Evolutionary conservation across 1,139 yeast genomes (phyloP), one percentile per base, ranked within the genome.

Genomic region (Suhomyces taliae): DNA sequence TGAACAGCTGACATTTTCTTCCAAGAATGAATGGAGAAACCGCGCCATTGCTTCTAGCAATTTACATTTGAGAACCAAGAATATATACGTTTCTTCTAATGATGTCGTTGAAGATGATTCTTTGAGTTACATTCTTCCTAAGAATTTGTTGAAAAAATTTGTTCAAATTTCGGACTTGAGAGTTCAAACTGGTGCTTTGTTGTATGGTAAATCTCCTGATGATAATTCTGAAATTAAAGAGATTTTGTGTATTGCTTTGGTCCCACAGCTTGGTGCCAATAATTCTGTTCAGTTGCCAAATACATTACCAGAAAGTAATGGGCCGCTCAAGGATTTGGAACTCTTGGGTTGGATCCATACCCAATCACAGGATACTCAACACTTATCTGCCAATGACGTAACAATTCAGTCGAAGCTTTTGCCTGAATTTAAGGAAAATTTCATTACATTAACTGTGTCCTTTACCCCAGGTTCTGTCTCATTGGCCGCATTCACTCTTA

Each of bases 11-110:
- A 70, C 85, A 3, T 93, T 93, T 61, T 77, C 85, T 37, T 89
- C 97, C 3, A 85, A 84, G 62, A 85, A 90, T 36, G 97, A 91
- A 62, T 93, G 99, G 99, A 79, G 98, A 56, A 79, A 79, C 49
- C 72, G 96, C 38, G 97, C 97, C 0, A 81, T 95, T 47, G 85
- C 95, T 1, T 79, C 95, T 0, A 79, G 88, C 43, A 78, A 82
- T 55, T 70, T 93, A 43, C 86, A 86, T 57, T 69, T 87, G 60
- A 82, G 97, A 45, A 74, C 91, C 10, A 87, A 86, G 62, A 86
- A 88, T 60, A 81, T 93, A 10, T 88, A 81, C 61, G 88, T 90
- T 6, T 53, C 70, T 0, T 76, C 89, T 7, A 78, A 86, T 8
- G 55, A 50, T 29, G 51, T 46, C 2, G 60, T 57, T 34, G 78